These are phyloP conservation scores for Coemansia sp. DNA, from an alignment of 192 early-diverging fungal species.

Conservation along the genomic window DNA sequence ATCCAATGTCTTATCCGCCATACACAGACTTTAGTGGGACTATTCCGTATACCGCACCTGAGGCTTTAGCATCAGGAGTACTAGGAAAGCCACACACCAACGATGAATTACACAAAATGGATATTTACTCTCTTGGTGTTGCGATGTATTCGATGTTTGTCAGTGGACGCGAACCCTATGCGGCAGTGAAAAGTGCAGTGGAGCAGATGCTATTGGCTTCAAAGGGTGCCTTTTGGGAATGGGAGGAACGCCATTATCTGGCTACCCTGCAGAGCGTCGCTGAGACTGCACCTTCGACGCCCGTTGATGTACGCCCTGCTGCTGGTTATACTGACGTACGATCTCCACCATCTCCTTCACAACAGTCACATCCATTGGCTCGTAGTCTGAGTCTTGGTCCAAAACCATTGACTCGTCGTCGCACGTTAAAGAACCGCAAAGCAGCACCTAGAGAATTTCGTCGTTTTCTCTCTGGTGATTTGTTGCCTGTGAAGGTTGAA, in stretches of 20 bases:
- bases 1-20: constrained; percentile 26
- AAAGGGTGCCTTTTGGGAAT: constrained; percentile 65
- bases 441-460: constrained; percentile 37
- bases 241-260: constrained; percentile 54
- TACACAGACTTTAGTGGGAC: constrained; percentile 56
- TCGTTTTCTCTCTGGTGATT: constrained; percentile 44
- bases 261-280: constrained; percentile 19
- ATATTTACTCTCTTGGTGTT: constrained; percentile 60
- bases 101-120: constrained; percentile 47
- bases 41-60: constrained; percentile 59
- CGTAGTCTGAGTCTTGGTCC: constrained; percentile 32
- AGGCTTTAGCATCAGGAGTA: constrained; percentile 47
- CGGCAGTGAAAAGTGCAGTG: constrained; percentile 56
- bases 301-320: constrained; percentile 9
- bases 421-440: constrained; percentile 40
- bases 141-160: constrained; percentile 60
- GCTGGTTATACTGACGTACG: constrained; percentile 3
- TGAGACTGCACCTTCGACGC: constrained; percentile 8
- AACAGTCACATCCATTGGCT: constrained; percentile 8
- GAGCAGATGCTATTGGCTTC: constrained; percentile 62
- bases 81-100: not conserved
- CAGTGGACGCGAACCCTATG: constrained; percentile 59
- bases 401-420: constrained; percentile 29
- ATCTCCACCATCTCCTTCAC: not conserved
- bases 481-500: constrained; percentile 37